phyloP scores from a whole-genome alignment of 495 filamentous ascomycete genomes.

The Neurospora hispaniola region DNA sequence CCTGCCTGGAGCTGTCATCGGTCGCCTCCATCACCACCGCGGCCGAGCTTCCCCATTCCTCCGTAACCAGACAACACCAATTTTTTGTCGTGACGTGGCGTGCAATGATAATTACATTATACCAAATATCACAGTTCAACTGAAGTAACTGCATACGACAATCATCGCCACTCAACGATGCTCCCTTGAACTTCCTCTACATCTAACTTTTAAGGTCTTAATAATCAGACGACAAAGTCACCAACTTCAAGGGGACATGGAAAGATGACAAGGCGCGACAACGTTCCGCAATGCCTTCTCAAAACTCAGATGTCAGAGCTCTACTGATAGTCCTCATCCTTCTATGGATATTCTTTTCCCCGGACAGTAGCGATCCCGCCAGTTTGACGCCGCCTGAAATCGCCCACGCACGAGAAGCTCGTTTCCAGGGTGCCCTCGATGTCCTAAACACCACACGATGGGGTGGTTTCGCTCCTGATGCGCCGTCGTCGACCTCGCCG shows the following conservation, averaged over 20 bases:
- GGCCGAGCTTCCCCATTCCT: background rate
- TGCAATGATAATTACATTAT: background rate
- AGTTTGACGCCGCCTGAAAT: conserved; percentile 17
- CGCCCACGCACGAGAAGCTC: conserved; percentile 2
- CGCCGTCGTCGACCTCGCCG: conserved; percentile 2
- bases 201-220: background rate
- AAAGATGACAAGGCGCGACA: background rate
- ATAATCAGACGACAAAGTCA: background rate
- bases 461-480: conserved; percentile 54
- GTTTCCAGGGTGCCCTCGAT: conserved; percentile 37
- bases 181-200: background rate
- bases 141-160: background rate
- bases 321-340: conserved; percentile 33
- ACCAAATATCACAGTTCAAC: background rate
- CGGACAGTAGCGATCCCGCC: conserved; percentile 25
- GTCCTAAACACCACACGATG: conserved; percentile 63
- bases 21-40: background rate
- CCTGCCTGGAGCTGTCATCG: background rate
- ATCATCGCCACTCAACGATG: background rate
- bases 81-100: background rate
- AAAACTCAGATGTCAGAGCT: conserved; percentile 25
- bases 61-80: background rate
- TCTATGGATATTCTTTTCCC: conserved; percentile 30
- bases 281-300: conserved; percentile 22
- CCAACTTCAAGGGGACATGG: background rate